Base-by-base conservation (phyloP, 1,284 basidiomycete species). In the Hypsizygus ulmarius region DNA sequence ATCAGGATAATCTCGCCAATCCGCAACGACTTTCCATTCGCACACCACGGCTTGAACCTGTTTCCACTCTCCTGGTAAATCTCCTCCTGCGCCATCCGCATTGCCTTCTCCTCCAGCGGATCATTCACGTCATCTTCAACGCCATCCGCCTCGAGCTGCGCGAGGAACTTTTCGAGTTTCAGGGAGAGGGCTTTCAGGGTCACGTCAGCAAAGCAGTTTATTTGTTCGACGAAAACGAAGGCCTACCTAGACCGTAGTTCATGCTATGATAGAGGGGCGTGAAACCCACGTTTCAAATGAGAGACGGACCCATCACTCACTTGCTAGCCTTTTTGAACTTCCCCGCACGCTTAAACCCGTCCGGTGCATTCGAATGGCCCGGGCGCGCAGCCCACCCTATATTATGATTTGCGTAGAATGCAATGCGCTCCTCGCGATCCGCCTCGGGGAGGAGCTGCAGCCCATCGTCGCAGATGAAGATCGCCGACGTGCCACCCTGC, bases 321-420 rank as follows among this genome's bases (percentile, higher is more conserved):
- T 93, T 93, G 39, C 81, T 83, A 4, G 88, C 89, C 67, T 93
- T 93, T 76, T 93, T 93, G 74, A 93, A 93, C 49, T 90, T 85
- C 43, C 90, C 91, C 11, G 85, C 84, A 47, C 91, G 84, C 53
- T 79, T 73, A 70, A 85, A 93, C 0, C 85, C 88, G 54, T 79
- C 82, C 19, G 71, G 57, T 38, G 72, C 66, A 53, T 61, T 64
- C 44, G 75, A 74, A 67, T 93, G 87, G 27, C 74, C 75, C 3
- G 90, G 90, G 33, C 90, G 78, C 19, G 88, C 81, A 35, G 86
- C 83, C 79, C 85, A 93, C 18, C 85, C 88, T 57, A 93, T 87
- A 55, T 84, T 87, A 58, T 93, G 88, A 40, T 86, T 84, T 18
- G 88, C 87, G 64, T 93, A 94, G 65, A 85, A 93, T 6, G 80